A percentile compares a stretch with the other conserved stretches of the same genome.
Conservation (phyloP, 306 rosid species). For the Prunus mira region DNA sequence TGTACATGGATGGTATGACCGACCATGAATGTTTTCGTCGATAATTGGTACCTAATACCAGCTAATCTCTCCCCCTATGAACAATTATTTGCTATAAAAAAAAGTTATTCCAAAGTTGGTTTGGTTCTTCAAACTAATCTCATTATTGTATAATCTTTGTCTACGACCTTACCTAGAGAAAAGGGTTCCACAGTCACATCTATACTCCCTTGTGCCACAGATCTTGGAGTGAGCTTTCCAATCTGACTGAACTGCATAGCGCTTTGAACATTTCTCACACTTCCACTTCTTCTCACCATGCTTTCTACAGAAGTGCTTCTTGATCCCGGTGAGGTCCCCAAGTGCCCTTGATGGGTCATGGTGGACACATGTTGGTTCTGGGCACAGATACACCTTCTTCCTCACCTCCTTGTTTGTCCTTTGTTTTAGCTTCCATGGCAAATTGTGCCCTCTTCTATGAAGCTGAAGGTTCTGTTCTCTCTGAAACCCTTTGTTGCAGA, state of each 20-base stretch:
- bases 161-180: constrained; percentile 66
- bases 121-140: neutral
- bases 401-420: constrained; percentile 51
- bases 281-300: constrained; percentile 96
- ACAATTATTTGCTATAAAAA: too few relatives aligned
- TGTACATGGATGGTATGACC: too few relatives aligned
- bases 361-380: constrained; percentile 70
- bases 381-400: constrained; percentile 83
- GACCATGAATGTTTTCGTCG: too few relatives aligned
- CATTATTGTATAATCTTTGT: neutral
- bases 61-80: too few relatives aligned
- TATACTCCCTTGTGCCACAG: constrained; percentile 86
- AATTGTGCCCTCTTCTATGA: constrained; percentile 83
- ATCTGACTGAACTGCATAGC: constrained; percentile 87
- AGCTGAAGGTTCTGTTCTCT: constrained; percentile 92
- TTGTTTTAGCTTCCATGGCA: constrained; percentile 92
- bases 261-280: constrained; percentile 86
- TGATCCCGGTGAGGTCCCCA: constrained; percentile 89
- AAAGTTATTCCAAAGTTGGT: too few relatives aligned
- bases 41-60: too few relatives aligned
- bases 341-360: constrained; percentile 85
- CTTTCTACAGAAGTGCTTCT: constrained; percentile 85
- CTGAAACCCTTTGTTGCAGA: constrained; percentile 84
- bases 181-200: constrained; percentile 85
- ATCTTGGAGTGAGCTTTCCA: constrained; percentile 96